Conservation (phyloP, 352 stramenopile species). For the Blastocystis sp. region DNA sequence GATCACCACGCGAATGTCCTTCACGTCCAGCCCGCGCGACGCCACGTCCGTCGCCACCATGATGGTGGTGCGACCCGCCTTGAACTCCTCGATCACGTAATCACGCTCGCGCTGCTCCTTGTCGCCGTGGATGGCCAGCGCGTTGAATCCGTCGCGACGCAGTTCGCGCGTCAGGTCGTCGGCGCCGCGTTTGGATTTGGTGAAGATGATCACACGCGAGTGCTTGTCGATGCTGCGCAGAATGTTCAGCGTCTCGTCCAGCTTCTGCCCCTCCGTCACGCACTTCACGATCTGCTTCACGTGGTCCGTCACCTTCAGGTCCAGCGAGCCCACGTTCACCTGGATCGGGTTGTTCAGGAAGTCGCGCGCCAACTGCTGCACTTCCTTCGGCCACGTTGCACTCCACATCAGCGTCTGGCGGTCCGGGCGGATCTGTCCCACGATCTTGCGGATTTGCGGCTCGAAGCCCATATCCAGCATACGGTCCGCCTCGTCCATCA, state of each 20-base stretch:
- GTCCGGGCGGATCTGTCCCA: conserved; percentile 92
- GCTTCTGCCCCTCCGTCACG: conserved; percentile 79
- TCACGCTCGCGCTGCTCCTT: conserved; percentile 96
- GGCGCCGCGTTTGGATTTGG: conserved; percentile 95
- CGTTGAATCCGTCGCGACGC: conserved; percentile 86
- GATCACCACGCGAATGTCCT: conserved; percentile 97
- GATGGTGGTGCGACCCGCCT: conserved; percentile 87
- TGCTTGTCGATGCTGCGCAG: conserved; percentile 83
- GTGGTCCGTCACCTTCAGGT: conserved; percentile 94
- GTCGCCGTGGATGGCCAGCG: conserved; percentile 96
- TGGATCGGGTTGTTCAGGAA: conserved; percentile 96
- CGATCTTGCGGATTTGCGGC: conserved; percentile 84
- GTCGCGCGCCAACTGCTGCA: conserved; percentile 90
- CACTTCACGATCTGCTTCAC: conserved; percentile 95
- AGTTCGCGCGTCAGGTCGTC: conserved; percentile 91
- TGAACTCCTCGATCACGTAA: conserved; percentile 94
- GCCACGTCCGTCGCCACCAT: conserved; percentile 98
- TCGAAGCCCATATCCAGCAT: conserved; percentile 93
- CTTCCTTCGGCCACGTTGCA: conserved; percentile 96
- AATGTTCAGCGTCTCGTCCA: conserved; percentile 77
- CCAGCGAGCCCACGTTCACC: conserved; percentile 87
- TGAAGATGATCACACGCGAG: conserved; percentile 95
- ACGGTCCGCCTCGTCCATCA: conserved; percentile 95
- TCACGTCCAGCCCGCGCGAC: conserved; percentile 96
- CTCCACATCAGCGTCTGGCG: conserved; percentile 98